phyloP scores from a whole-genome alignment of 176 grass and related monocot genomes.

The Bromus sterilis region DNA sequence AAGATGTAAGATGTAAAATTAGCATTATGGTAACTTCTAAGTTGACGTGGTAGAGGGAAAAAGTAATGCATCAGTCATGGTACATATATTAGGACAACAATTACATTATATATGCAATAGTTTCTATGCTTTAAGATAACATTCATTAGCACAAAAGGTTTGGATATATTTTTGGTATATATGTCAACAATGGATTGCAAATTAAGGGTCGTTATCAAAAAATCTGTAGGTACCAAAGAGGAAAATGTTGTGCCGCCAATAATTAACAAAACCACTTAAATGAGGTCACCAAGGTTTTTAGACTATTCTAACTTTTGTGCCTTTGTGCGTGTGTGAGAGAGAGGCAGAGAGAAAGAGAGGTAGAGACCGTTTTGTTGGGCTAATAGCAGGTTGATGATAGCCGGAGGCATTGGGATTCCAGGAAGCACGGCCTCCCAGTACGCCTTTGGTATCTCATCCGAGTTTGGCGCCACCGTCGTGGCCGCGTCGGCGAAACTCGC shows the following conservation, averaged over 20 bases:
- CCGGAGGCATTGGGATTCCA: background rate
- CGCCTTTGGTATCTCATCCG: background rate
- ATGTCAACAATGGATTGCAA: background rate
- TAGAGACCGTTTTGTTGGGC: background rate
- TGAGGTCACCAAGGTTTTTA: background rate
- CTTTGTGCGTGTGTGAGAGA: no score
- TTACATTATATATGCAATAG: background rate
- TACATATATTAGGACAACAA: background rate
- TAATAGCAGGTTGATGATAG: background rate
- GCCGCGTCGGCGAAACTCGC: background rate
- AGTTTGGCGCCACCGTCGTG: background rate
- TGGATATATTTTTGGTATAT: background rate
- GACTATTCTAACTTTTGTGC: no score
- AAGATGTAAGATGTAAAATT: no score
- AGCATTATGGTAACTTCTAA: no score
- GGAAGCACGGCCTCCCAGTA: background rate
- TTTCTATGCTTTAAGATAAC: background rate
- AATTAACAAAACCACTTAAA: background rate
- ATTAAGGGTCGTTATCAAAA: background rate
- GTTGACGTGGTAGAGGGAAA: background rate
- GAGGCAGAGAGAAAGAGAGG: background rate
- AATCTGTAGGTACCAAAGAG: background rate
- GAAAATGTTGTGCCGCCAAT: background rate
- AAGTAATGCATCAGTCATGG: background rate
- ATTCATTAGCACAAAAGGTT: background rate